A percentile compares a stretch with the other conserved stretches of the same genome.
phyloP scores from a whole-genome alignment of 2,329 filamentous ascomycete genomes.

The Colletotrichum chlorophyti region DNA sequence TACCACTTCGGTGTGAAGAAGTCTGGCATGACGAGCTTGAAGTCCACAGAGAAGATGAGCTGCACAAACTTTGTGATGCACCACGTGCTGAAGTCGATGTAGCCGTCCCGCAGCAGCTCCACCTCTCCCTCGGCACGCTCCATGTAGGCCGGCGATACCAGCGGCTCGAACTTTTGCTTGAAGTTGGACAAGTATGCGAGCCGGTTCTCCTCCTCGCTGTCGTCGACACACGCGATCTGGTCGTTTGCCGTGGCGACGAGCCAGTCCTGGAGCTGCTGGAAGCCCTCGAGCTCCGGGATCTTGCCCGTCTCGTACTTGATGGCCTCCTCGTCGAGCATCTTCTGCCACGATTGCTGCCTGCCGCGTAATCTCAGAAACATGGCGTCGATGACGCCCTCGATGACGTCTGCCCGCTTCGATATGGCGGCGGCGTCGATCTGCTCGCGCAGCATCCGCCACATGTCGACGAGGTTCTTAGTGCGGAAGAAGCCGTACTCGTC shows the following conservation, averaged over 20 bases:
- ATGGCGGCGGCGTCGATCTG: conserved; percentile 86
- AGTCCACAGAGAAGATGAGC: conserved; percentile 90
- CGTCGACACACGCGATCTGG: conserved; percentile 97
- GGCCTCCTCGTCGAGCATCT: conserved; percentile 86
- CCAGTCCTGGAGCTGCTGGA: conserved; percentile 91
- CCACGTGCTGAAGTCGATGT: conserved; percentile 93
- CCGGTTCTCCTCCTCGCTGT: conserved; percentile 77
- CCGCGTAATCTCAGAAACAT: conserved; percentile 89
- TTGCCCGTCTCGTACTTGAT: conserved; percentile 70
- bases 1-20: conserved; percentile 97
- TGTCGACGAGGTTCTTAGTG: conserved; percentile 88
- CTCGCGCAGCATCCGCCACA: conserved; percentile 97
- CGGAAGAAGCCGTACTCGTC: conserved; percentile 92
- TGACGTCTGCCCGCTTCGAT: conserved; percentile 86
- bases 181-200: conserved; percentile 87
- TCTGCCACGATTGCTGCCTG: conserved; percentile 86
- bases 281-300: conserved; percentile 65
- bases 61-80: conserved; percentile 87
- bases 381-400: conserved; percentile 93
- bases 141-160: conserved; percentile 82
- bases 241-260: conserved; percentile 96
- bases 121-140: conserved; percentile 77
- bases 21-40: conserved; percentile 80
- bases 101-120: conserved; percentile 81
- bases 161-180: conserved; percentile 79